phyloP scores from a whole-genome alignment of 2,329 filamentous ascomycete genomes.

The Calonectria leucothoes region DNA sequence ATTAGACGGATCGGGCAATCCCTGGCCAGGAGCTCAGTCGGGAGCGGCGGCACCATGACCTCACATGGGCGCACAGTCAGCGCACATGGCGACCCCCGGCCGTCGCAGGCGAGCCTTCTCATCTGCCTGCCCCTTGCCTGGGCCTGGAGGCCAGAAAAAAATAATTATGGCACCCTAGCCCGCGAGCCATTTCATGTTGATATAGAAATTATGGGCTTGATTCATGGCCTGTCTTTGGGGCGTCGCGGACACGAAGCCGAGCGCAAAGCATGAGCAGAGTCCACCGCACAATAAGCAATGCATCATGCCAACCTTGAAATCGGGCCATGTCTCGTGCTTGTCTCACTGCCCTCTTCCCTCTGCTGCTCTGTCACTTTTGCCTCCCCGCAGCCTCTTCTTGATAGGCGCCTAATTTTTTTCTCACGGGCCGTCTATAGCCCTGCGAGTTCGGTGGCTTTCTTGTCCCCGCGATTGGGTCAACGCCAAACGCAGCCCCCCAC shows the following conservation, averaged over 20 bases:
- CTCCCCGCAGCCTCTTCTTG: not conserved
- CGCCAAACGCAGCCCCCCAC: slow-evolving; percentile 14
- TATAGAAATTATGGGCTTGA: slow-evolving; percentile 4
- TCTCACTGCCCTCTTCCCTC: not conserved
- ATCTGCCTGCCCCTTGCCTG: slow-evolving; percentile 9
- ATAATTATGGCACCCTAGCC: not conserved
- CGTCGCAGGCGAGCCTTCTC: slow-evolving; percentile 14
- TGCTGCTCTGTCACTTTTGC: not conserved
- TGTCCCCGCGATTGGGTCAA: slow-evolving; percentile 11
- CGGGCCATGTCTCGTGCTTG: slow-evolving; percentile 12
- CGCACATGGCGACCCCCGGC: slow-evolving; percentile 29
- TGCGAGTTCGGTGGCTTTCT: slow-evolving; percentile 16
- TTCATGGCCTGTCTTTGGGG: not conserved
- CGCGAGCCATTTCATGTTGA: not conserved
- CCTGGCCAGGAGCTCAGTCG: slow-evolving; percentile 32
- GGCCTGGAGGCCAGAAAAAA: not conserved
- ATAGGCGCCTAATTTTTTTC: not conserved
- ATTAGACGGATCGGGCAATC: slow-evolving; percentile 39
- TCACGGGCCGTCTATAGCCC: not conserved
- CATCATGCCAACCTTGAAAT: not conserved
- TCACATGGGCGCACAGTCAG: slow-evolving; percentile 36
- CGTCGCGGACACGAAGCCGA: not conserved
- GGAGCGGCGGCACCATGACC: slow-evolving; percentile 31
- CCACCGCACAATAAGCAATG: slow-evolving; percentile 1
- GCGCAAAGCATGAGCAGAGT: slow-evolving; percentile 6